Evolutionary conservation across 1,284 basidiomycete species (phyloP).

Genomic region (Cystobasidium slooffiae): DNA sequence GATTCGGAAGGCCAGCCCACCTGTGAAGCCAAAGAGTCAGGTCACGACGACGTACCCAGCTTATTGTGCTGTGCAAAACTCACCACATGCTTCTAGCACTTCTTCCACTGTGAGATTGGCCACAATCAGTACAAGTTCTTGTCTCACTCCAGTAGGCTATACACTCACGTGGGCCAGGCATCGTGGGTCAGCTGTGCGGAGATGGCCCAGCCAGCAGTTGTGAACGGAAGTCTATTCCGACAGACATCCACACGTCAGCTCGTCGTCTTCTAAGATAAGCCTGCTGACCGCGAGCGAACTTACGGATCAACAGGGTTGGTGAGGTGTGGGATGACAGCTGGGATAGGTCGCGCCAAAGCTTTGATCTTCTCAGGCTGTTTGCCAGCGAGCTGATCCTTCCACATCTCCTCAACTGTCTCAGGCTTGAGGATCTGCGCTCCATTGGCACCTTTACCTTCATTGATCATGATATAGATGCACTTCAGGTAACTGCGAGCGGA

Average conservation of each 20-base stretch:
- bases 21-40: neutral
- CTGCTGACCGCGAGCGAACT: neutral
- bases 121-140: neutral
- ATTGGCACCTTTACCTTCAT: constrained; percentile 51
- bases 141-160: neutral
- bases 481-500: constrained; percentile 40
- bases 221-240: constrained; percentile 18
- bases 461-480: constrained; percentile 50
- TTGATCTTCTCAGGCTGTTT: constrained; percentile 40
- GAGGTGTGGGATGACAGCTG: constrained; percentile 43
- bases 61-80: neutral
- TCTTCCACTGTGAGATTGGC: neutral
- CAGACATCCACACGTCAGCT: neutral
- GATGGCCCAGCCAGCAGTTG: constrained; percentile 22
- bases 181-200: constrained; percentile 23
- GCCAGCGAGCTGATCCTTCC: constrained; percentile 48
- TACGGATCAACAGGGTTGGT: constrained; percentile 4
- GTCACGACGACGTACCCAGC: neutral
- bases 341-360: constrained; percentile 48
- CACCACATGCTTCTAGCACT: constrained; percentile 22
- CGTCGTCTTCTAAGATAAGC: neutral
- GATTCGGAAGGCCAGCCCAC: constrained; percentile 41
- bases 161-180: constrained; percentile 33
- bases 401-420: constrained; percentile 49
- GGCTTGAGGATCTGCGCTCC: constrained; percentile 50